These are phyloP conservation scores for Staphylotrichum longicolle DNA, from an alignment of 495 filamentous ascomycete species.

Conservation along the genomic window DNA sequence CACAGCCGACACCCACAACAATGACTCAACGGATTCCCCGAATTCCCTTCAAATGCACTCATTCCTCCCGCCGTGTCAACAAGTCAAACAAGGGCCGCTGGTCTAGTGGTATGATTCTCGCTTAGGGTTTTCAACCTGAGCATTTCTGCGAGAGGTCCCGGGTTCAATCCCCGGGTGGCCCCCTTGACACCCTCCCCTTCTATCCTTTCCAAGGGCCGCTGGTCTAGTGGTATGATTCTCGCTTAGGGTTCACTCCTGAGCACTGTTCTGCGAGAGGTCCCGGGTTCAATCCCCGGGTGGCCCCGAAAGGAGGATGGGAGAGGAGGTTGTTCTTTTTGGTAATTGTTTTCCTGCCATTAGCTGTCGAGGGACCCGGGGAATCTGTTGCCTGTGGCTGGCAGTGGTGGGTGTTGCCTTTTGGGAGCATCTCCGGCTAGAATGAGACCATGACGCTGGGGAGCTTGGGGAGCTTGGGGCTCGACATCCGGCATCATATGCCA, in stretches of 20 bases:
- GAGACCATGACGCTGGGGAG: too few species aligned
- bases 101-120: constrained; percentile 27
- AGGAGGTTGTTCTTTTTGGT: constrained; percentile 3
- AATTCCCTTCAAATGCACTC: neutral
- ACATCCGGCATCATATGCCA: too few species aligned
- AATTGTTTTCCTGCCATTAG: too few species aligned
- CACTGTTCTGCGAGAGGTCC: constrained; percentile 21
- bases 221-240: constrained; percentile 26
- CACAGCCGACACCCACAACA: constrained; percentile 1
- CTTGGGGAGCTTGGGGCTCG: too few species aligned
- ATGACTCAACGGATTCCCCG: neutral
- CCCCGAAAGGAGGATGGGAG: neutral
- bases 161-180: constrained; percentile 23
- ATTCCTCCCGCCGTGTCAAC: neutral
- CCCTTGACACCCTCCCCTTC: neutral
- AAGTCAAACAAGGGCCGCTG: constrained; percentile 22
- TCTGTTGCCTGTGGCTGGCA: too few species aligned
- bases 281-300: constrained; percentile 24
- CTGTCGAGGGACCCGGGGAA: too few species aligned
- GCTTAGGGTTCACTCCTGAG: constrained; percentile 20
- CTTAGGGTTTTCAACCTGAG: constrained; percentile 20
- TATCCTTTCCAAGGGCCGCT: constrained; percentile 17
- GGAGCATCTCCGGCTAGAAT: too few species aligned
- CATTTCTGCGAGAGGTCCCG: constrained; percentile 23
- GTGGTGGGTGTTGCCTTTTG: too few species aligned